Evolutionary conservation across 176 grass and related monocot species (phyloP).

Genomic region (Oryza meyeriana): DNA sequence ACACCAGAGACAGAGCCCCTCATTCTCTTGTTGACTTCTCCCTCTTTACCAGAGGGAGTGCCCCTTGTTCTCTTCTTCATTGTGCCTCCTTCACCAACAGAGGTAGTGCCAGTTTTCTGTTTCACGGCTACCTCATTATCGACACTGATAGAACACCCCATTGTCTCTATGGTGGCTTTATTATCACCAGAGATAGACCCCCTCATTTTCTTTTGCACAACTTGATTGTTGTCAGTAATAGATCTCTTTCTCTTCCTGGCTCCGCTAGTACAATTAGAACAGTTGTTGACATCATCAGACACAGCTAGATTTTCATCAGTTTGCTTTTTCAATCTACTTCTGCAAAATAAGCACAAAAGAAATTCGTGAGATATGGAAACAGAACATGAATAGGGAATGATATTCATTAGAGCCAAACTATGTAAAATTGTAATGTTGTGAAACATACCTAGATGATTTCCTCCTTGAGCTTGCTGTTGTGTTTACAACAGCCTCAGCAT

Average conservation of each 20-base stretch:
- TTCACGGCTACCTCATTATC: background rate
- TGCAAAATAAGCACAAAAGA: slow-evolving; percentile 20
- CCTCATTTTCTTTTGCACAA: slow-evolving; percentile 19
- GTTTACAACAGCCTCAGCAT: background rate
- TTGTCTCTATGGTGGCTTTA: background rate
- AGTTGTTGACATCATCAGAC: slow-evolving; percentile 25
- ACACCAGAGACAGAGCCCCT: background rate
- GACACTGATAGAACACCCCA: background rate
- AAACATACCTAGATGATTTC: slow-evolving; percentile 19
- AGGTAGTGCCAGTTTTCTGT: background rate
- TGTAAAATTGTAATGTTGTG: background rate
- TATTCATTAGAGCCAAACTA: slow-evolving; percentile 13
- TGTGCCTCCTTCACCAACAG: slow-evolving; percentile 22
- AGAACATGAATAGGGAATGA: slow-evolving; percentile 11
- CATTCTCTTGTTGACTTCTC: background rate
- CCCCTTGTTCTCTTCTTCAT: background rate
- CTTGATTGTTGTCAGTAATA: slow-evolving; percentile 19
- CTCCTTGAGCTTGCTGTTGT: slow-evolving; percentile 10
- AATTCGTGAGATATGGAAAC: slow-evolving; percentile 14
- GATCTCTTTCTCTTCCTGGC: slow-evolving; percentile 35
- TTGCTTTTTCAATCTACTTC: slow-evolving; percentile 8
- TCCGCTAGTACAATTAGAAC: slow-evolving; percentile 4
- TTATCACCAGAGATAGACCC: slow-evolving; percentile 25
- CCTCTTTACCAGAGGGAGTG: background rate
- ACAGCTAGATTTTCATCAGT: background rate